These are phyloP conservation scores for Nakaseomyces sp. DNA, from an alignment of 1,139 yeast genomes.

Conservation along the genomic window DNA sequence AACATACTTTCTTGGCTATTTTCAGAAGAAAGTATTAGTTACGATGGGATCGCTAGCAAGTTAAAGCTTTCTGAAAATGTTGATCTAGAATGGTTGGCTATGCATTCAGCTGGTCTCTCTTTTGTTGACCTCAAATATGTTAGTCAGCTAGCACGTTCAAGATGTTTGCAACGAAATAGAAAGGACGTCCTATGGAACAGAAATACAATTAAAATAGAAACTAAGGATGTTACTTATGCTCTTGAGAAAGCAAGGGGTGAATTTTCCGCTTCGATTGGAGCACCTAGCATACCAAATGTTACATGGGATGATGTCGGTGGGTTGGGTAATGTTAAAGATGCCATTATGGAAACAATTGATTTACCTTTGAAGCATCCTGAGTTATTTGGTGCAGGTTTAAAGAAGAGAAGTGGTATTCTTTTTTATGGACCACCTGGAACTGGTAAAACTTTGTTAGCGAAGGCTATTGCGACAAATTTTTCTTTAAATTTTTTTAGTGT, in stretches of 20 bases:
- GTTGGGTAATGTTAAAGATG: conserved; percentile 78
- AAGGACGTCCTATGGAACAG: conserved; percentile 19
- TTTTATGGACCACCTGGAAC: conserved; percentile 99
- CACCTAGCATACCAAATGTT: conserved; percentile 91
- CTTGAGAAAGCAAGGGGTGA: conserved; percentile 78
- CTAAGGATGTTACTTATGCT: conserved; percentile 62
- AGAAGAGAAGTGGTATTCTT: conserved; percentile 86
- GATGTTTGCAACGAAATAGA: conserved; percentile 39
- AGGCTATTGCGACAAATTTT: conserved; percentile 92
- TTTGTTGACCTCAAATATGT: conserved; percentile 77
- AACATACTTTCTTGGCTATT: conserved; percentile 46
- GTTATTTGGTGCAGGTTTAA: conserved; percentile 75
- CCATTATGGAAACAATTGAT: conserved; percentile 89
- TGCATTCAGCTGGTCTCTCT: conserved; percentile 88
- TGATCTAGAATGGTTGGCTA: conserved; percentile 50
- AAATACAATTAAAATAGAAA: conserved; percentile 36
- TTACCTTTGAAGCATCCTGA: conserved; percentile 93
- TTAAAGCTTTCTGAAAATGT: conserved; percentile 41
- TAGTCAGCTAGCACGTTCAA: conserved; percentile 52
- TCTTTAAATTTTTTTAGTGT: conserved; percentile 90
- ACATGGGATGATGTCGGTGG: conserved; percentile 83
- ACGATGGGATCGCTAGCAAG: background rate
- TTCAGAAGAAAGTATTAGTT: conserved; percentile 28
- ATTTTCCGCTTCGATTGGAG: conserved; percentile 91
- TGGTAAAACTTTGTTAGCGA: conserved; percentile 88